Evolutionary conservation across 176 grass and related monocot species (phyloP), one percentile per base, ranked within the genome.

Genomic region (Zea mays): DNA sequence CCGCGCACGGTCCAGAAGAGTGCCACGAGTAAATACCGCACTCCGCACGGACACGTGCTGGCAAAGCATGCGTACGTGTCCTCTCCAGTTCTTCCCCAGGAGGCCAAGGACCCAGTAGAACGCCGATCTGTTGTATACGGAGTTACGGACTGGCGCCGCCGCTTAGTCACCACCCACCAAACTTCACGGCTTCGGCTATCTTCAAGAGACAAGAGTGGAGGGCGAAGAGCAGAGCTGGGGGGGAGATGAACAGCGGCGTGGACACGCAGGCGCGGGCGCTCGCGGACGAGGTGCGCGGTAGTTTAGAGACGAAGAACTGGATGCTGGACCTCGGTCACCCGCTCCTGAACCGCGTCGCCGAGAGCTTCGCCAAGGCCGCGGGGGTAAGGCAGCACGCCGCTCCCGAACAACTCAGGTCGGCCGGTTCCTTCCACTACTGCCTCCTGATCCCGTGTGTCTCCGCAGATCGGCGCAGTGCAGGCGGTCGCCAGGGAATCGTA

Each of bases 321-420:
- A 85, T 87, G 69, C 85, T 92, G 46, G 91, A 98, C 80, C 86
- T 98, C 15, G 95, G 91, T 52, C 91, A 94, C 59, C 89, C 91
- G 4, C 85, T 94, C 80, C 68, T 94, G 77, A 92, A 92, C 86
- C 89, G 89, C 60, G 49, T 98, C 38, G 89, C 91, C 12, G 91
- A 94, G 45, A 94, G 95, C 89, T 98, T 98, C 66, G 85, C 92
- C 65, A 92, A 84, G 86, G 95, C 89, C 49, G 89, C 95, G 7
- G 91, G 95, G 77, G 91, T 97, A 89, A 11, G 71, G 52, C 52
- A 2, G 52, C 52, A 19, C 7, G 7, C 52, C 6, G 6, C 46
- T 49, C 5, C 14, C 14, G 17, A 7, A 17, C 6, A 55, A 0
- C 52, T 8, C 15, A 19, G 8, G 7, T 56, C 17, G 6, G 52